Conservation (phyloP, 495 filamentous ascomycete genomes). For the Tuber borchii region DNA sequence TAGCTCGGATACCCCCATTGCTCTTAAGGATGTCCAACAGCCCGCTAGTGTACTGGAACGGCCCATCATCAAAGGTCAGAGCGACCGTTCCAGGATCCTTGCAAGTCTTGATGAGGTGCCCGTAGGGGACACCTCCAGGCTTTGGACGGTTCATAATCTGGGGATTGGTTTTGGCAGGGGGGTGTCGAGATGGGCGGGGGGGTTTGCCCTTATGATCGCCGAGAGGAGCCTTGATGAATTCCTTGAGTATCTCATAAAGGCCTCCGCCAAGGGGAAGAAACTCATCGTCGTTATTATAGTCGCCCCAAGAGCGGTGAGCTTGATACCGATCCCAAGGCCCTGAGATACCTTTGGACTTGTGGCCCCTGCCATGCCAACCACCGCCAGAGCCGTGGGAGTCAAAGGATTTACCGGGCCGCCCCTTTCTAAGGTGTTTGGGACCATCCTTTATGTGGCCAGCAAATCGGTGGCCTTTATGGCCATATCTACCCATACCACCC, state of each 20-base stretch:
- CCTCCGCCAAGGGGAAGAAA: neutral
- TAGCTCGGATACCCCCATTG: slow-evolving; percentile 60
- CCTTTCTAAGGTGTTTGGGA: neutral
- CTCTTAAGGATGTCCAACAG: slow-evolving; percentile 60
- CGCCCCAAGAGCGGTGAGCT: neutral
- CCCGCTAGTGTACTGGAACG: slow-evolving; percentile 49
- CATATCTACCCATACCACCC: neutral
- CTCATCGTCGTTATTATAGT: neutral
- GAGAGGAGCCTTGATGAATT: neutral
- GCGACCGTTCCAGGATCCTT: slow-evolving; percentile 53
- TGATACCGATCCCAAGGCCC: neutral
- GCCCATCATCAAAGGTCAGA: slow-evolving; percentile 45
- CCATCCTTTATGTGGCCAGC: neutral
- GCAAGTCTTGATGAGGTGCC: slow-evolving; percentile 51
- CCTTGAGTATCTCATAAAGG: neutral
- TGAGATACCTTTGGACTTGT: neutral
- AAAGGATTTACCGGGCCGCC: neutral
- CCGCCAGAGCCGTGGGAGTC: neutral
- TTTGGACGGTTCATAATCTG: slow-evolving; percentile 16
- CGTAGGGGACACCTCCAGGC: slow-evolving; percentile 37
- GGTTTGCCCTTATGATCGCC: neutral
- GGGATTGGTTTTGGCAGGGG: neutral
- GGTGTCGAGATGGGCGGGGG: neutral
- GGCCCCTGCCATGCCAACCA: neutral
- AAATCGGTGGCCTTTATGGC: neutral